Evolutionary conservation across 2,329 filamentous ascomycete genomes (phyloP).

Genomic region (Macrophomina phaseolina): DNA sequence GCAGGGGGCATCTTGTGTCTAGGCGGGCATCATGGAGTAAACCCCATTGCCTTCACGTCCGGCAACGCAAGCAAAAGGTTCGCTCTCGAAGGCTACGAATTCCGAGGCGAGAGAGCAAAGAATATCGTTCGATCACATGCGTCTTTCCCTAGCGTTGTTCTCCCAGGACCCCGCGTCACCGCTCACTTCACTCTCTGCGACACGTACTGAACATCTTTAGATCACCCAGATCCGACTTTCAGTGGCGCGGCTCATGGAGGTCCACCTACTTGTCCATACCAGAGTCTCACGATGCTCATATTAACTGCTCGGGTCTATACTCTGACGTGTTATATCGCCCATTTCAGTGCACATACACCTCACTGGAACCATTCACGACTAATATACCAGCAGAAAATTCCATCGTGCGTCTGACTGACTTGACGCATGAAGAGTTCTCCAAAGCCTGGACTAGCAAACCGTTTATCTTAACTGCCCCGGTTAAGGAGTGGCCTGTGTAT

Average conservation of each 20-base stretch:
- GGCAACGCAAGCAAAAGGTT: too few species aligned
- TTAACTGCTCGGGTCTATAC: conserved; percentile 80
- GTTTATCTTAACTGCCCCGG: conserved; percentile 83
- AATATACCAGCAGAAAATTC: conserved; percentile 76
- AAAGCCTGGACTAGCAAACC: conserved; percentile 77
- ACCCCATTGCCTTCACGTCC: too few species aligned
- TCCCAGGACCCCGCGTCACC: too few species aligned
- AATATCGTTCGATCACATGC: too few species aligned
- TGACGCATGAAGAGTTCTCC: conserved; percentile 76
- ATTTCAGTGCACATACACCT: conserved; percentile 83
- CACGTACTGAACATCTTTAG: conserved; percentile 36
- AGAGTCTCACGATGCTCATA: conserved; percentile 57
- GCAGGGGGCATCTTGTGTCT: too few species aligned
- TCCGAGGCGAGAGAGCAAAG: too few species aligned
- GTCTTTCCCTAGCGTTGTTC: too few species aligned
- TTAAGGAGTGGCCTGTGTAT: conserved; percentile 81
- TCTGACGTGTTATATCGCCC: conserved; percentile 90
- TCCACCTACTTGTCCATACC: conserved; percentile 72
- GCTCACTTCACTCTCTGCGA: background rate
- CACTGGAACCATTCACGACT: conserved; percentile 68
- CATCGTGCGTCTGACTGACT: conserved; percentile 71
- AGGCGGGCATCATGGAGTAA: too few species aligned
- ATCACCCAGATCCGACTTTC: conserved; percentile 54
- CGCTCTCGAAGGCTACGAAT: too few species aligned
- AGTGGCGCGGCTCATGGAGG: conserved; percentile 86